phyloP scores from a whole-genome alignment of 345 rosid species.

The Gossypium sturtianum region DNA sequence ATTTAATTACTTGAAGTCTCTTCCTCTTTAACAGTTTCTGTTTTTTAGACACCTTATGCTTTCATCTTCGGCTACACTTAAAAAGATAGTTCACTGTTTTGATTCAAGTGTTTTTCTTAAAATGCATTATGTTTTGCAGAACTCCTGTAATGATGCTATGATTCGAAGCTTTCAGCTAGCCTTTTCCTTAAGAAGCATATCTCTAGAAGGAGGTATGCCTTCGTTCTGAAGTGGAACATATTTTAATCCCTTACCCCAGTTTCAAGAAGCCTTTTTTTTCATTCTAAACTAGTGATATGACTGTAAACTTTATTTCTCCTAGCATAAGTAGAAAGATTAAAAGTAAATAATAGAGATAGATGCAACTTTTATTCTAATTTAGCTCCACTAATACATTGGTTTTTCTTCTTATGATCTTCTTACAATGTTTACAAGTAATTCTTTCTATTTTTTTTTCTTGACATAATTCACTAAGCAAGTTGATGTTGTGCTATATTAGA shows the following conservation, averaged over 20 bases:
- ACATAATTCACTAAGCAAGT: not conserved
- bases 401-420: not conserved
- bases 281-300: not conserved
- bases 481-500: not conserved
- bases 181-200: slow-evolving; percentile 48
- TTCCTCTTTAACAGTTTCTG: not conserved
- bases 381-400: not conserved
- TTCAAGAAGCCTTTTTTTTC: not conserved
- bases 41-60: not conserved
- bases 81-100: not conserved
- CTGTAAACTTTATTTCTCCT: not conserved
- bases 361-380: not conserved
- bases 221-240: not conserved
- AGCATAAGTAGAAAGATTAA: not conserved
- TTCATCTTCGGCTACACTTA: not conserved
- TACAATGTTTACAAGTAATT: not conserved
- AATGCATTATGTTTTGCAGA: slow-evolving; percentile 26
- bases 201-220: slow-evolving; percentile 39
- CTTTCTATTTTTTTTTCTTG: not conserved
- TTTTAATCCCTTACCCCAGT: not conserved
- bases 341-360: not conserved
- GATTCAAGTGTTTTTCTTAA: not conserved
- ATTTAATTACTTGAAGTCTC: not conserved
- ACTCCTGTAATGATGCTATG: slow-evolving; percentile 51
- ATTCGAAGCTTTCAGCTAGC: slow-evolving; percentile 64